A percentile compares a stretch with the other conserved stretches of the same genome.
phyloP scores from a whole-genome alignment of 805 yeast genomes.

The Cyberlindnera mrakii region DNA sequence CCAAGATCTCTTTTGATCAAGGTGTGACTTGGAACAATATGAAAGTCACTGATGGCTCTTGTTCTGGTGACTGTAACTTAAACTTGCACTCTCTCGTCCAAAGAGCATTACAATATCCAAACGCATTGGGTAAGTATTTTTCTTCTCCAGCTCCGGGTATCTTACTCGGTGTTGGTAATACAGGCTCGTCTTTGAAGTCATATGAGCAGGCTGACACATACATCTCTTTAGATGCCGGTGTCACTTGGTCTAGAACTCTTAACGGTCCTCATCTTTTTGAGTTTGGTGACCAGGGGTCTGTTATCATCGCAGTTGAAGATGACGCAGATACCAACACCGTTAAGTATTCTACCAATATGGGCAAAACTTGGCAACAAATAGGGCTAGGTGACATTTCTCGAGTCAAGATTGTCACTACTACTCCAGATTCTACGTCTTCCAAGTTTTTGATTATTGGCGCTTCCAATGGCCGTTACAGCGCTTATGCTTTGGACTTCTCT shows the following conservation, averaged over 20 bases:
- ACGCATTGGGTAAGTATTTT: slow-evolving; percentile 25
- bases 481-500: slow-evolving; percentile 45
- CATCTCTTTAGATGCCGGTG: slow-evolving; percentile 72
- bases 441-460: slow-evolving; percentile 49
- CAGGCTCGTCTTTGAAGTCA: slow-evolving; percentile 21
- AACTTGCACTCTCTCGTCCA: slow-evolving; percentile 31
- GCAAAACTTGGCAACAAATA: slow-evolving; percentile 52
- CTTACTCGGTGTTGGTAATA: slow-evolving; percentile 37
- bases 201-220: slow-evolving; percentile 41
- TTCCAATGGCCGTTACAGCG: slow-evolving; percentile 12
- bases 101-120: slow-evolving; percentile 17
- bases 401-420: slow-evolving; percentile 43
- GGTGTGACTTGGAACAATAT: slow-evolving; percentile 29
- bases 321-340: slow-evolving; percentile 30
- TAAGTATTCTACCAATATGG: slow-evolving; percentile 66
- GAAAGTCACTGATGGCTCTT: slow-evolving; percentile 23
- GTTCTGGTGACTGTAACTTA: slow-evolving; percentile 22
- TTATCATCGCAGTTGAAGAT: slow-evolving; percentile 55
- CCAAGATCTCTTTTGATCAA: slow-evolving; percentile 33
- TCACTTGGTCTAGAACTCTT: slow-evolving; percentile 55
- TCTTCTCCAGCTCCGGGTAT: slow-evolving; percentile 42
- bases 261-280: slow-evolving; percentile 48
- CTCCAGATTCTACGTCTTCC: slow-evolving; percentile 65
- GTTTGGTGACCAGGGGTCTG: slow-evolving; percentile 76
- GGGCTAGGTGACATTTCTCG: slow-evolving; percentile 38